These are phyloP conservation scores for Fusarium foetens DNA, from an alignment of 2,329 filamentous ascomycete species.

Conservation along the genomic window DNA sequence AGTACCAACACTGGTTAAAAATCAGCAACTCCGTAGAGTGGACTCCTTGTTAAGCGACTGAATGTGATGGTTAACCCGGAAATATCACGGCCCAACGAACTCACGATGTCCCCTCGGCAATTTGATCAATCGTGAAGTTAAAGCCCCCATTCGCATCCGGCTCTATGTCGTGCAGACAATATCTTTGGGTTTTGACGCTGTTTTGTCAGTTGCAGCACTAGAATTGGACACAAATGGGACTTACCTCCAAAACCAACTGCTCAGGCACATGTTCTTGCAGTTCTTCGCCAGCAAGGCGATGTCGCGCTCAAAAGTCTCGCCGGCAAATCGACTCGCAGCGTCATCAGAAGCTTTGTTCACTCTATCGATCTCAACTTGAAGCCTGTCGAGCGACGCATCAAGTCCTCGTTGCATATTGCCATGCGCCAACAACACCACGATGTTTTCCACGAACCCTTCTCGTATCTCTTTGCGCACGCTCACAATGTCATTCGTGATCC, in stretches of 20 bases:
- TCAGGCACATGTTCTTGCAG: not conserved
- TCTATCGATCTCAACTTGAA: not conserved
- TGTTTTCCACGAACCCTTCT: not conserved
- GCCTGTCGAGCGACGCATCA: not conserved
- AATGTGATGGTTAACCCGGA: not conserved
- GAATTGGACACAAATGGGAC: not conserved
- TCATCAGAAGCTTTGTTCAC: not conserved
- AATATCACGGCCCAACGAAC: not conserved
- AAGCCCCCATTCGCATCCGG: not conserved
- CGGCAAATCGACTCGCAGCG: not conserved
- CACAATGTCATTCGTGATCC: not conserved
- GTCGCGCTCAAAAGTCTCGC: not conserved
- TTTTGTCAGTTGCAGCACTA: fast-evolving
- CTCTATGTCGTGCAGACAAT: not conserved
- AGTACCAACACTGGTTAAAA: not conserved
- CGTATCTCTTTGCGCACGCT: not conserved
- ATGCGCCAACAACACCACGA: not conserved
- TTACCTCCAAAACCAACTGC: not conserved
- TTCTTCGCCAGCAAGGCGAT: not conserved
- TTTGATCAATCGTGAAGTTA: not conserved
- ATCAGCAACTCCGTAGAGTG: not conserved
- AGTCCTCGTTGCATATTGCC: not conserved
- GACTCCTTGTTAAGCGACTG: not conserved
- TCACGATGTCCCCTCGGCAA: not conserved
- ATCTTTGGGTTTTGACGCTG: not conserved